These are phyloP conservation scores for Myxozyma neotropica DNA, from an alignment of 805 yeast species.

Conservation along the genomic window DNA sequence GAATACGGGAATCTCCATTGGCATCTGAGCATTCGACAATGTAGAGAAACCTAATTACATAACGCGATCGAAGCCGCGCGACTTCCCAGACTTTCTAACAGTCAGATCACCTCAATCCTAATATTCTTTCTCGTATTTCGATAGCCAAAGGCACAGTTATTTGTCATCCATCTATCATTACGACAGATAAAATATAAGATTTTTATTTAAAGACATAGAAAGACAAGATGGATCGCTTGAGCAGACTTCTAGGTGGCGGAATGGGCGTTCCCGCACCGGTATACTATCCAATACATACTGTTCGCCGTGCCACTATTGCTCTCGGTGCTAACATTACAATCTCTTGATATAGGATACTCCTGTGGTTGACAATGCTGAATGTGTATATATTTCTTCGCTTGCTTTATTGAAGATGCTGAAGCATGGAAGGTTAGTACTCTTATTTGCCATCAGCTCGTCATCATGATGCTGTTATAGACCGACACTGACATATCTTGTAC, in stretches of 20 bases:
- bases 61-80: conserved; percentile 5
- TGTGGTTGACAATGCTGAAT: conserved; percentile 79
- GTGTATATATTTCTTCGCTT: conserved; percentile 92
- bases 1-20: too few species aligned
- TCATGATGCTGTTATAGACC: background rate
- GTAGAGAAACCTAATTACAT: background rate
- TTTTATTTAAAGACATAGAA: background rate
- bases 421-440: conserved; percentile 75
- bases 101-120: conserved; percentile 1
- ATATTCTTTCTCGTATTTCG: background rate
- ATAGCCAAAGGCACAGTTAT: background rate
- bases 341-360: conserved; percentile 29
- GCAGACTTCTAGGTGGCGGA: conserved; percentile 28
- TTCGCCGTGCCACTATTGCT: too few species aligned
- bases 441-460: background rate
- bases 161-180: background rate
- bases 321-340: background rate
- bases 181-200: background rate
- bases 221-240: conserved; percentile 28
- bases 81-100: conserved; percentile 9
- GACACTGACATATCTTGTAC: conserved; percentile 5
- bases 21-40: too few species aligned
- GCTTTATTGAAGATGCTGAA: conserved; percentile 95
- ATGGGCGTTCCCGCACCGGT: conserved; percentile 14
- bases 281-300: background rate